Evolutionary conservation across 805 yeast genomes (phyloP).

Genomic region (Saturnispora halmiae): DNA sequence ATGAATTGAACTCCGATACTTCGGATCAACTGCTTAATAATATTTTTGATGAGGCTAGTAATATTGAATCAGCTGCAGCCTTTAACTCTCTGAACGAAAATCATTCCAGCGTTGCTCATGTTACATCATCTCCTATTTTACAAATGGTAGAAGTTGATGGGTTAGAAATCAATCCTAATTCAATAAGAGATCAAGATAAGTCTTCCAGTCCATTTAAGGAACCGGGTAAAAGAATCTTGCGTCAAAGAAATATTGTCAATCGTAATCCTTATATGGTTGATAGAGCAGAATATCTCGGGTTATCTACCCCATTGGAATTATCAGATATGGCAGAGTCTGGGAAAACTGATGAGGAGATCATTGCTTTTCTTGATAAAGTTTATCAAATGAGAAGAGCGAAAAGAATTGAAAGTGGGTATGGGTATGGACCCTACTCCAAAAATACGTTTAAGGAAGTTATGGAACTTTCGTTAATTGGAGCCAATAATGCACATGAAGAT

Average conservation of each 20-base stretch:
- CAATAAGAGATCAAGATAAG: background rate
- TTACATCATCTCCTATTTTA: background rate
- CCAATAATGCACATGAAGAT: background rate
- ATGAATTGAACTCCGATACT: background rate
- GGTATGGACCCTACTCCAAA: constrained; percentile 25
- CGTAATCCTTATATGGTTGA: constrained; percentile 29
- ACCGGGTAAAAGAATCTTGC: constrained; percentile 7
- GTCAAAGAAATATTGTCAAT: constrained; percentile 13
- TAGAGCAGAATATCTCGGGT: constrained; percentile 27
- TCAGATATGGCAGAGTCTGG: constrained; percentile 26
- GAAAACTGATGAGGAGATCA: constrained; percentile 22
- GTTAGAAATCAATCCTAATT: background rate
- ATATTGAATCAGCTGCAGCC: background rate
- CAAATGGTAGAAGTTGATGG: background rate
- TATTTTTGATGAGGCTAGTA: constrained; percentile 6
- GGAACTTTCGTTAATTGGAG: constrained; percentile 8
- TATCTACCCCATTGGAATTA: constrained; percentile 22
- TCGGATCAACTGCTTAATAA: constrained; percentile 1
- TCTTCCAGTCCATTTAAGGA: background rate
- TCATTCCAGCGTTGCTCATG: background rate
- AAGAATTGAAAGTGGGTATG: constrained; percentile 22
- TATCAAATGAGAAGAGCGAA: constrained; percentile 20
- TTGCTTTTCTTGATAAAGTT: constrained; percentile 20
- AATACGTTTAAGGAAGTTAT: constrained; percentile 19
- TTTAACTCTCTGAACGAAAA: background rate